A percentile compares a stretch with the other conserved stretches of the same genome.
phyloP scores from a whole-genome alignment of 208 protist species.

The Angomonas deanei region DNA sequence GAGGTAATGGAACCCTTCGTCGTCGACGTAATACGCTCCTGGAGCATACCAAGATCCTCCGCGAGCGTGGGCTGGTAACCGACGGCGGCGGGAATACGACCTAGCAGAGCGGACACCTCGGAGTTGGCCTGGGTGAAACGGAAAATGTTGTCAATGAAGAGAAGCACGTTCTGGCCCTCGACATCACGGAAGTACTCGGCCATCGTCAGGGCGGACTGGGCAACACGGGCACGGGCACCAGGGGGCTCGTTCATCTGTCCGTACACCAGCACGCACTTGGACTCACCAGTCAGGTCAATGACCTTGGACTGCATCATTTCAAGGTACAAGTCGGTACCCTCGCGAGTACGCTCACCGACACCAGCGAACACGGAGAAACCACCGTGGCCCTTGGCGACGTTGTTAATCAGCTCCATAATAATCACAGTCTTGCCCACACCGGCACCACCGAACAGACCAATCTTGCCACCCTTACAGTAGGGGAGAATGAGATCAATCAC shows the following conservation, averaged over 20 bases:
- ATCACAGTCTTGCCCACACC: conserved; percentile 99
- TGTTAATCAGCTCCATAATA: conserved; percentile 99
- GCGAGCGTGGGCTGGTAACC: conserved; percentile 98
- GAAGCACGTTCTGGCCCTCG: conserved; percentile 97
- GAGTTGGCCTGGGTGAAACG: conserved; percentile 98
- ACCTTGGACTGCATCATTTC: conserved; percentile 98
- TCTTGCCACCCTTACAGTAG: conserved; percentile 98
- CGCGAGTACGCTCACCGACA: conserved; percentile 98
- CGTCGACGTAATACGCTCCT: conserved; percentile 98
- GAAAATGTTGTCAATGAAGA: conserved; percentile 99
- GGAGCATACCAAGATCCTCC: conserved; percentile 96
- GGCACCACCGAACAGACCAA: conserved; percentile 98
- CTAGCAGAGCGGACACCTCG: conserved; percentile 97
- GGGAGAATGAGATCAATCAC: conserved; percentile 97
- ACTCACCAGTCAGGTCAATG: conserved; percentile 92
- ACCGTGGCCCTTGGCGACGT: conserved; percentile 97
- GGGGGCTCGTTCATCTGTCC: conserved; percentile 99
- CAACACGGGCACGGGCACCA: conserved; percentile 97
- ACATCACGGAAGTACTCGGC: conserved; percentile 99
- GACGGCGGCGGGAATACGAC: conserved; percentile 98
- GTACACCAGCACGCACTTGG: conserved; percentile 98
- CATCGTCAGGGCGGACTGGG: conserved; percentile 96
- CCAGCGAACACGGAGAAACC: conserved; percentile 98
- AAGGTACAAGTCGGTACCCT: conserved; percentile 98
- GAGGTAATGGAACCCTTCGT: conserved; percentile 96